Percentiles rank a stretch among this genome's conserved stretches.
These are phyloP conservation scores for Cryptosporidium andersoni DNA, from an alignment of 169 alveolate species.

Conservation along the genomic window DNA sequence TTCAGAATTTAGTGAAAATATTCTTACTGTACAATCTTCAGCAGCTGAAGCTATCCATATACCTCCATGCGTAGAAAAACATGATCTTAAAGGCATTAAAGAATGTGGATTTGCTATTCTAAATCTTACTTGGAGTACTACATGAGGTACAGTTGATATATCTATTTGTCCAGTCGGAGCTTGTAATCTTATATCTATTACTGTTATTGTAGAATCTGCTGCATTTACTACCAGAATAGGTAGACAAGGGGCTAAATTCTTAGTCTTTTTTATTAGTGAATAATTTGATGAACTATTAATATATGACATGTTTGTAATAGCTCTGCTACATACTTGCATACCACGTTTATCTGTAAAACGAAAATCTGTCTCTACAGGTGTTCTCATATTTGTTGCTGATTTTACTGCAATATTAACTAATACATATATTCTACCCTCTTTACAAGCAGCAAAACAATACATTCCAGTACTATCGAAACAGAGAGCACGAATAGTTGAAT, in stretches of 20 bases:
- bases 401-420: conserved; percentile 46
- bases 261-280: conserved; percentile 36
- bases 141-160: conserved; percentile 64
- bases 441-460: conserved; percentile 84
- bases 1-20: conserved; percentile 32
- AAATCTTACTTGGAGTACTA: conserved; percentile 48
- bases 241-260: conserved; percentile 73
- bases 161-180: conserved; percentile 71
- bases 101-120: conserved; percentile 33
- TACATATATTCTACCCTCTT: conserved; percentile 81
- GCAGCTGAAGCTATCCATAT: conserved; percentile 56
- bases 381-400: conserved; percentile 70
- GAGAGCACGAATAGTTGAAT: conserved; percentile 82
- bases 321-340: conserved; percentile 81
- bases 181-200: conserved; percentile 46
- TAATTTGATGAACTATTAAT: conserved; percentile 74
- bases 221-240: conserved; percentile 84
- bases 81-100: conserved; percentile 36
- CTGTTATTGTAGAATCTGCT: conserved; percentile 14
- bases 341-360: conserved; percentile 61
- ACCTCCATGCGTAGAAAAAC: conserved; percentile 10
- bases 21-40: conserved; percentile 64
- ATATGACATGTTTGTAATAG: conserved; percentile 81
- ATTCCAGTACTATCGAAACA: conserved; percentile 84
- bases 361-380: conserved; percentile 75